Conservation (phyloP, 352 stramenopile species). For the Poterioochromonas sp. region DNA sequence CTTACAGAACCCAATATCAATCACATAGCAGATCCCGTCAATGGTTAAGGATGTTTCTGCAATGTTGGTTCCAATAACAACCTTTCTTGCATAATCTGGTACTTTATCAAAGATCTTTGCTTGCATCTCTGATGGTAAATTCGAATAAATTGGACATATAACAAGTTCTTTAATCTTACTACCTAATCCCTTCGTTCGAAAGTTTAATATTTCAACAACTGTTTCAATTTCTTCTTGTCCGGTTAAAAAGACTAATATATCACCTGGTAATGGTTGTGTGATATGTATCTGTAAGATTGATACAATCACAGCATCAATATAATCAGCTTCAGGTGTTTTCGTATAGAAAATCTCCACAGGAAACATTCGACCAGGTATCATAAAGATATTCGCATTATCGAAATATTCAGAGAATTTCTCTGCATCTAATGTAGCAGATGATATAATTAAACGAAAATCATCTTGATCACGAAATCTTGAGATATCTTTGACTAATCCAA, state of each 20-base stretch:
- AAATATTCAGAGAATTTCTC: constrained; percentile 99
- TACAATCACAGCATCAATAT: constrained; percentile 94
- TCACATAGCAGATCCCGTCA: constrained; percentile 97
- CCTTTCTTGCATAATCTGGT: constrained; percentile 85
- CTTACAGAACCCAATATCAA: constrained; percentile 99
- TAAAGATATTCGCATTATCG: constrained; percentile 95
- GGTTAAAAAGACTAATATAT: constrained; percentile 98
- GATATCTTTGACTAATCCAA: constrained; percentile 98
- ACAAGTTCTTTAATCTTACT: constrained; percentile 94
- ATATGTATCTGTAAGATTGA: constrained; percentile 91
- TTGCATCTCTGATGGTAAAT: constrained; percentile 92
- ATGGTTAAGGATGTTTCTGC: constrained; percentile 98
- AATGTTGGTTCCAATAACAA: constrained; percentile 99
- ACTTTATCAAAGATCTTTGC: constrained; percentile 98
- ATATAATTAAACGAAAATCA: constrained; percentile 56
- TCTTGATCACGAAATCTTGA: constrained; percentile 85
- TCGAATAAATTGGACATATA: constrained; percentile 97
- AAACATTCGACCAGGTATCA: constrained; percentile 92
- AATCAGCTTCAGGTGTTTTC: constrained; percentile 94
- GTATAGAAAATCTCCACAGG: constrained; percentile 95
- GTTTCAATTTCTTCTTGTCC: constrained; percentile 99
- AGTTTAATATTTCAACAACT: constrained; percentile 83
- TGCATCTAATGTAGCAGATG: constrained; percentile 64
- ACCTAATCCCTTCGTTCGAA: constrained; percentile 81
- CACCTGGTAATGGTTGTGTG: constrained; percentile 84